These are phyloP conservation scores for Neonectria magnoliae DNA, from an alignment of 2,329 filamentous ascomycete species.

Conservation along the genomic window DNA sequence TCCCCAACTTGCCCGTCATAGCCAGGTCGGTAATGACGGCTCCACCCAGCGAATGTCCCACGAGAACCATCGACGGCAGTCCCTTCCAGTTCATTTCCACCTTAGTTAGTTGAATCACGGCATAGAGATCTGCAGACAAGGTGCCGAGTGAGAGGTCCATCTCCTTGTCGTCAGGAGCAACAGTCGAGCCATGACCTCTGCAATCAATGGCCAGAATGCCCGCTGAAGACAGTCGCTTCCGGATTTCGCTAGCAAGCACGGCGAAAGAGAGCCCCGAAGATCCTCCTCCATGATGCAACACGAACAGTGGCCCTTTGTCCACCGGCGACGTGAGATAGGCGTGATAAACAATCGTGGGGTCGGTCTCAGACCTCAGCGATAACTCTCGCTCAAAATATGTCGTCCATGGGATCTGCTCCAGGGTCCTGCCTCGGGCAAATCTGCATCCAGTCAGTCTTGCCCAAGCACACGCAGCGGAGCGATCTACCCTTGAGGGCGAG, in stretches of 20 bases:
- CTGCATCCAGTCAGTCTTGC: slow-evolving; percentile 49
- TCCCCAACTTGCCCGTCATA: slow-evolving; percentile 70
- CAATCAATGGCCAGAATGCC: slow-evolving; percentile 89
- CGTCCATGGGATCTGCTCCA: slow-evolving; percentile 82
- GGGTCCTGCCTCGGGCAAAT: slow-evolving; percentile 61
- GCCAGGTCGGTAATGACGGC: slow-evolving; percentile 90
- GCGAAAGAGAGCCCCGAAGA: slow-evolving; percentile 95
- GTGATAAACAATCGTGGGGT: slow-evolving; percentile 73
- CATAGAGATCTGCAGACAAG: slow-evolving; percentile 76
- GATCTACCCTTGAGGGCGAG: slow-evolving; percentile 71
- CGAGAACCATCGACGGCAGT: slow-evolving; percentile 80
- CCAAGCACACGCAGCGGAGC: slow-evolving; percentile 14
- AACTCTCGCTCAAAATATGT: slow-evolving; percentile 92
- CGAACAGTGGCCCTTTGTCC: slow-evolving; percentile 81
- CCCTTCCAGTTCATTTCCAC: slow-evolving; percentile 75
- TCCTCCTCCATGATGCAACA: slow-evolving; percentile 94
- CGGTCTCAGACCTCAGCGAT: slow-evolving; percentile 66
- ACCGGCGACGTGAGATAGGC: slow-evolving; percentile 87
- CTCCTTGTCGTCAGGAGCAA: slow-evolving; percentile 51
- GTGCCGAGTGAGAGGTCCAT: slow-evolving; percentile 78
- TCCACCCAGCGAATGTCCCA: slow-evolving; percentile 93
- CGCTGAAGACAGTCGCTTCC: slow-evolving; percentile 78
- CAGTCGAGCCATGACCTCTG: slow-evolving; percentile 83
- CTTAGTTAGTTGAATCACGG: slow-evolving; percentile 75
- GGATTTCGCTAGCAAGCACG: slow-evolving; percentile 79